Conservation (phyloP, 1,284 basidiomycete species). For the Fomitopsis pinicola region DNA sequence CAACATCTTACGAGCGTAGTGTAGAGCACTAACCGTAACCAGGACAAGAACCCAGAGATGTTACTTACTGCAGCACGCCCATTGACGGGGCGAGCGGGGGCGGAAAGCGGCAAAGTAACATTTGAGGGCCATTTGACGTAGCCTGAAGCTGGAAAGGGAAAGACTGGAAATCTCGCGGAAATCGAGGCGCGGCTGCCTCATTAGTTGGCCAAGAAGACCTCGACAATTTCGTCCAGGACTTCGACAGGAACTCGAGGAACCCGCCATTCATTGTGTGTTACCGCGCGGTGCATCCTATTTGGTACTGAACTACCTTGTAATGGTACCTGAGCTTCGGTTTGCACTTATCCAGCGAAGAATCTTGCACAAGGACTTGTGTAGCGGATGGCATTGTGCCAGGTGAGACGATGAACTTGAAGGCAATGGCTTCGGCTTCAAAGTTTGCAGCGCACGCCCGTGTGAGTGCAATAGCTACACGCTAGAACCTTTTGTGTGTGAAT, state of each 20-base stretch:
- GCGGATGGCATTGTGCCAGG: too few species aligned
- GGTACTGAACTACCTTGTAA: neutral
- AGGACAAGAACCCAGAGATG: slow-evolving; percentile 19
- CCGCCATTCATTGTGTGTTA: neutral
- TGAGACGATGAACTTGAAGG: too few species aligned
- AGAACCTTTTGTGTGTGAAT: too few species aligned
- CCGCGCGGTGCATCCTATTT: neutral
- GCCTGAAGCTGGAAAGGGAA: slow-evolving; percentile 35
- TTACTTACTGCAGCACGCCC: slow-evolving; percentile 13
- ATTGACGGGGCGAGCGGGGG: slow-evolving; percentile 26
- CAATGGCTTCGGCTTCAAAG: too few species aligned
- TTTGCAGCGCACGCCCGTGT: too few species aligned
- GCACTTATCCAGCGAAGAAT: too few species aligned
- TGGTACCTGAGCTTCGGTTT: too few species aligned
- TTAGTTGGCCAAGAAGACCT: slow-evolving; percentile 21
- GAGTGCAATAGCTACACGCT: too few species aligned
- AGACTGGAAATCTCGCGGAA: slow-evolving; percentile 35
- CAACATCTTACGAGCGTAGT: neutral
- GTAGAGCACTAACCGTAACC: slow-evolving; percentile 24
- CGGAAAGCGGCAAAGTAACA: slow-evolving; percentile 32
- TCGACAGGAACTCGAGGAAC: slow-evolving; percentile 33
- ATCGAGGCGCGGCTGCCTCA: neutral
- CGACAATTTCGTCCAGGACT: slow-evolving; percentile 38
- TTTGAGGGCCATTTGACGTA: slow-evolving; percentile 40
- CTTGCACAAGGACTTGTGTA: too few species aligned